Evolutionary conservation across 2,329 filamentous ascomycete species (phyloP).

Genomic region (Arthrobotrys sphaeroides): DNA sequence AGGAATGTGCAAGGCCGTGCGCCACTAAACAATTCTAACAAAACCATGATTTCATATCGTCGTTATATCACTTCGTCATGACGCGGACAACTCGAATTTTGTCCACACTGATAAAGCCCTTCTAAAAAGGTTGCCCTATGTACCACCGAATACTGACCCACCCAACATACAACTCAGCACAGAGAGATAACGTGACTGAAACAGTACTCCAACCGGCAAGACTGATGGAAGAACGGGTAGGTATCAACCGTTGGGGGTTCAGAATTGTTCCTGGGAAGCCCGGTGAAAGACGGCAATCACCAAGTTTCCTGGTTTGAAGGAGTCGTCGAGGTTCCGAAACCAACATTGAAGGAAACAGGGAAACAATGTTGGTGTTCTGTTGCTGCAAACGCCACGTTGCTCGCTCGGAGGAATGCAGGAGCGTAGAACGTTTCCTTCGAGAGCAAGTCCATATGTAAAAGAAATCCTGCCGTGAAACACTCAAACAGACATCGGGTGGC

Average conservation of each 20-base stretch:
- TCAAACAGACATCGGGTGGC: neutral
- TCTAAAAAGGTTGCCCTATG: neutral
- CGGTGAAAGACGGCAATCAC: neutral
- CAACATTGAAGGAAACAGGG: slow-evolving; percentile 11
- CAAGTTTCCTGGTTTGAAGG: neutral
- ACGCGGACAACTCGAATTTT: neutral
- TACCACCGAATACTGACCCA: neutral
- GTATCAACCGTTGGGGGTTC: neutral
- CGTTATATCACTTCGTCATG: neutral
- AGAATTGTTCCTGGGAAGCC: neutral
- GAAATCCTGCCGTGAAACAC: neutral
- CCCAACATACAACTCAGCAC: neutral
- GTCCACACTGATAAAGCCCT: neutral
- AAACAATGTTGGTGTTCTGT: slow-evolving; percentile 4
- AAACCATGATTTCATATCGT: neutral
- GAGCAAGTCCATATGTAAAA: neutral
- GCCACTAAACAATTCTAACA: neutral
- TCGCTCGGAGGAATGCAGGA: slow-evolving; percentile 16
- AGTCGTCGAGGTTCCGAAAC: neutral
- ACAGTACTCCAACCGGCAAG: neutral
- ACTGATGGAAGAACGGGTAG: neutral
- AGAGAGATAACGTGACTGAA: neutral
- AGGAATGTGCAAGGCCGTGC: neutral
- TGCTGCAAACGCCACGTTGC: slow-evolving; percentile 20
- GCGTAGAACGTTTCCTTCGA: neutral